phyloP scores from a whole-genome alignment of 1,284 basidiomycete species.

The Heterobasidion occidentale region DNA sequence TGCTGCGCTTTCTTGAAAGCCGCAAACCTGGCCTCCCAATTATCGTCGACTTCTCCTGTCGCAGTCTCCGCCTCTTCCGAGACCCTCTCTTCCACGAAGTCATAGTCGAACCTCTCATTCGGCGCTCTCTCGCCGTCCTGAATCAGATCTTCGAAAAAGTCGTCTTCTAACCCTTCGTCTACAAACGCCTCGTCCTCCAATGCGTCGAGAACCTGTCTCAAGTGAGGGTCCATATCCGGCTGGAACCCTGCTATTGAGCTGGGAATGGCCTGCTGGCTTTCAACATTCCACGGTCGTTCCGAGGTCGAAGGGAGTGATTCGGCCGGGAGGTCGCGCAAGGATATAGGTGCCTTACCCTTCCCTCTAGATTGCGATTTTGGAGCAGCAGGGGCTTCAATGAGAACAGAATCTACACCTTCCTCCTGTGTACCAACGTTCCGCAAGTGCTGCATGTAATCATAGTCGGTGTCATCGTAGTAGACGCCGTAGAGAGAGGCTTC shows the following conservation, averaged over 20 bases:
- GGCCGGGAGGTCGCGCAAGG: constrained; percentile 51
- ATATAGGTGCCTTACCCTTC: constrained; percentile 28
- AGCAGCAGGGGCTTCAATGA: constrained; percentile 61
- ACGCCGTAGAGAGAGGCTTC: constrained; percentile 90
- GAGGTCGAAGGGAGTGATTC: constrained; percentile 65
- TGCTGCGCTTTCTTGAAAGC: constrained; percentile 57
- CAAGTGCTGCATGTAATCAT: constrained; percentile 99
- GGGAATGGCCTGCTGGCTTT: constrained; percentile 70
- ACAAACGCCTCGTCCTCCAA: constrained; percentile 95
- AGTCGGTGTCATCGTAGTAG: constrained; percentile 96
- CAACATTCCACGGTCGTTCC: constrained; percentile 72
- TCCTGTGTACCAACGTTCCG: constrained; percentile 66
- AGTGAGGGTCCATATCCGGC: constrained; percentile 95
- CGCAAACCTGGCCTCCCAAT: constrained; percentile 74
- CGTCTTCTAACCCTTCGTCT: constrained; percentile 63
- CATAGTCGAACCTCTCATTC: constrained; percentile 52
- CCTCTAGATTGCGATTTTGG: constrained; percentile 25
- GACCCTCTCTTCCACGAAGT: constrained; percentile 63
- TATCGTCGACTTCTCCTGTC: constrained; percentile 21
- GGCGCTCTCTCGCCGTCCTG: constrained; percentile 60
- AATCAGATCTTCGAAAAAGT: constrained; percentile 71
- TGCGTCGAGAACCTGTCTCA: constrained; percentile 90
- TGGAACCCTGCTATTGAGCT: constrained; percentile 84
- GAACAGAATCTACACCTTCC: constrained; percentile 69
- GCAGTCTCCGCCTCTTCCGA: constrained; percentile 21